Percentiles rank a stretch among this genome's conserved stretches.
Evolutionary conservation across 1,139 yeast species (phyloP).

Genomic region (Kluyveromyces sp.): DNA sequence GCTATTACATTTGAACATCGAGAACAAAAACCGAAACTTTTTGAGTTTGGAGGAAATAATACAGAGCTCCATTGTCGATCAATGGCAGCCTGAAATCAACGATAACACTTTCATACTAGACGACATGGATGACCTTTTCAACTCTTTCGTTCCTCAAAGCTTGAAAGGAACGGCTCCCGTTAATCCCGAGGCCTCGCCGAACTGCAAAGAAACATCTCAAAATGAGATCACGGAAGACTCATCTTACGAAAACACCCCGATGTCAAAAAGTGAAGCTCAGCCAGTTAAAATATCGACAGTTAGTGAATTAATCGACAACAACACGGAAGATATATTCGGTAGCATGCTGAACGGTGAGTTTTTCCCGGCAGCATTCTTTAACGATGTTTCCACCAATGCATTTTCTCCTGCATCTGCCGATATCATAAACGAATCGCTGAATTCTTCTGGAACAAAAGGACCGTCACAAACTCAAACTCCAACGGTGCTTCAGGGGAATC

Average conservation of each 20-base stretch:
- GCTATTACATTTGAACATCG: slow-evolving; percentile 50
- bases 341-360: slow-evolving; percentile 8
- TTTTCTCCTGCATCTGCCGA: neutral
- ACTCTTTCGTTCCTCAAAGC: slow-evolving; percentile 1
- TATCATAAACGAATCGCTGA: neutral
- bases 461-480: neutral
- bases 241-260: neutral
- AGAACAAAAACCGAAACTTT: slow-evolving; percentile 48
- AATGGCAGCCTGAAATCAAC: slow-evolving; percentile 29
- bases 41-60: slow-evolving; percentile 59
- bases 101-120: slow-evolving; percentile 6
- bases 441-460: neutral
- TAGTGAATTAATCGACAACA: slow-evolving; percentile 18
- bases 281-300: slow-evolving; percentile 6
- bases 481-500: neutral
- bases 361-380: slow-evolving; percentile 10
- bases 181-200: neutral
- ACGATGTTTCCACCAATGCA: slow-evolving; percentile 9
- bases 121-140: slow-evolving; percentile 3
- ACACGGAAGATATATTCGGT: slow-evolving; percentile 10
- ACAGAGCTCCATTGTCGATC: slow-evolving; percentile 52
- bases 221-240: neutral
- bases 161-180: neutral
- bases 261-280: neutral
- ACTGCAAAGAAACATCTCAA: neutral